A percentile compares a stretch with the other conserved stretches of the same genome.
These are phyloP conservation scores for Penicillium paradoxum DNA, from an alignment of 495 filamentous ascomycete species.

Conservation along the genomic window DNA sequence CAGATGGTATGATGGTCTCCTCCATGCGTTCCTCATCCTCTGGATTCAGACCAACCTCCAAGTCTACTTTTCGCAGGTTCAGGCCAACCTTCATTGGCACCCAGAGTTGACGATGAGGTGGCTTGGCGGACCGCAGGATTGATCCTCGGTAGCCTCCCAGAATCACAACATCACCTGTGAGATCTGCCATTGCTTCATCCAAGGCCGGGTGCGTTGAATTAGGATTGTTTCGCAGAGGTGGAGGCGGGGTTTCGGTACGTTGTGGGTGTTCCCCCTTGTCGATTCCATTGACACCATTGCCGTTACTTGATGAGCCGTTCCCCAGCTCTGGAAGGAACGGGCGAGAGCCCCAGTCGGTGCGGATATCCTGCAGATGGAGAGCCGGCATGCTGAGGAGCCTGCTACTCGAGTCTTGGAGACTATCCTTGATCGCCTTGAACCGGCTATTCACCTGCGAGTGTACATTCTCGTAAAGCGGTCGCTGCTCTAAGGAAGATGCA, in stretches of 20 bases:
- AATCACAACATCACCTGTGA: slow-evolving; percentile 82
- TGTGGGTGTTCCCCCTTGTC: slow-evolving; percentile 6
- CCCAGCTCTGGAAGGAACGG: slow-evolving; percentile 22
- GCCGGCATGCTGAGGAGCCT: slow-evolving; percentile 59
- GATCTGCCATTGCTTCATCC: slow-evolving; percentile 58
- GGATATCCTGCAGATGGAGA: slow-evolving; percentile 49
- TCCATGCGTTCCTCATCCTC: slow-evolving; percentile 86
- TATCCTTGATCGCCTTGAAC: slow-evolving; percentile 88
- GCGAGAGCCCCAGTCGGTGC: slow-evolving; percentile 34
- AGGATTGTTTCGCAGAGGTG: slow-evolving; percentile 27
- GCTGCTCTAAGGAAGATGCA: slow-evolving; percentile 80
- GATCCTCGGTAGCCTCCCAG: slow-evolving; percentile 92
- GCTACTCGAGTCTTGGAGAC: slow-evolving; percentile 72
- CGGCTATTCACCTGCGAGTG: slow-evolving; percentile 75
- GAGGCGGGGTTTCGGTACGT: slow-evolving; percentile 9
- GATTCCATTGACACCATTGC: slow-evolving; percentile 2
- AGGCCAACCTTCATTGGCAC: slow-evolving; percentile 91
- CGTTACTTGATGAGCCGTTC: slow-evolving; percentile 13
- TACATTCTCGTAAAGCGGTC: slow-evolving; percentile 75
- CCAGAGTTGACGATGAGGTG: slow-evolving; percentile 81
- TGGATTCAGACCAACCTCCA: slow-evolving; percentile 77
- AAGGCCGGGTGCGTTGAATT: slow-evolving; percentile 47
- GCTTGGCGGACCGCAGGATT: slow-evolving; percentile 75
- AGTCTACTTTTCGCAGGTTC: slow-evolving; percentile 85
- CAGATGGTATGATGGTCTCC: slow-evolving; percentile 72